A percentile compares a stretch with the other conserved stretches of the same genome.
Evolutionary conservation across 2,329 filamentous ascomycete genomes (phyloP).

Genomic region (Nigrospora osmanthi): DNA sequence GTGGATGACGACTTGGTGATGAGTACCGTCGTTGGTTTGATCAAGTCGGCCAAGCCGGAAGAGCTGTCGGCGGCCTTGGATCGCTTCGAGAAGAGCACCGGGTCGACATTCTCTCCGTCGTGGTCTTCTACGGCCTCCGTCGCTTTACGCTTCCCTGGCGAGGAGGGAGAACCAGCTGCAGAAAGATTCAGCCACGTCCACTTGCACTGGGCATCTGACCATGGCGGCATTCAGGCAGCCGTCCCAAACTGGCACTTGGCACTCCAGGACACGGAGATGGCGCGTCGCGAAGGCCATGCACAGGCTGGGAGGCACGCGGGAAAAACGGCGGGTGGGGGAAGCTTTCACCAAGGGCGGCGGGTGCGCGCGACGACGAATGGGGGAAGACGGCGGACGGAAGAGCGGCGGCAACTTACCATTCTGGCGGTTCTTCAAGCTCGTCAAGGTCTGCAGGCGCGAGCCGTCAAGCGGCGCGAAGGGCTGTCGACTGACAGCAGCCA

Average conservation of each 20-base stretch:
- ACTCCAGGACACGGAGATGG: slow-evolving; percentile 10
- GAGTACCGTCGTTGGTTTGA: slow-evolving; percentile 39
- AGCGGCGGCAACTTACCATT: slow-evolving; percentile 45
- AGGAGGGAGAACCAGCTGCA: slow-evolving; percentile 31
- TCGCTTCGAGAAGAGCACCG: slow-evolving; percentile 48
- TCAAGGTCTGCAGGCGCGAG: slow-evolving; percentile 62
- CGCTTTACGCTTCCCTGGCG: slow-evolving; percentile 50
- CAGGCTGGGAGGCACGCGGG: neutral
- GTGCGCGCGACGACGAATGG: neutral
- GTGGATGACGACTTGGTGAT: slow-evolving; percentile 33
- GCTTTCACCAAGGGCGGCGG: neutral
- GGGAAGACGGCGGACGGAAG: too few relatives aligned
- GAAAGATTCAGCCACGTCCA: too few relatives aligned
- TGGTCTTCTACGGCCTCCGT: slow-evolving; percentile 38
- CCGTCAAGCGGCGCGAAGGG: slow-evolving; percentile 69
- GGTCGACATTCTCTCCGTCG: slow-evolving; percentile 57
- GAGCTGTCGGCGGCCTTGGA: slow-evolving; percentile 39
- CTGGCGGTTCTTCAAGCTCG: slow-evolving; percentile 71
- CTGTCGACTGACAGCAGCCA: slow-evolving; percentile 55
- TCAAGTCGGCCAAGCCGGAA: slow-evolving; percentile 29
- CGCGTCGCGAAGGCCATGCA: neutral
- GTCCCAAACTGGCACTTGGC: slow-evolving; percentile 7
- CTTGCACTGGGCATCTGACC: too few relatives aligned
- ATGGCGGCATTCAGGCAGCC: too few relatives aligned
- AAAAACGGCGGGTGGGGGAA: too few relatives aligned